phyloP scores from a whole-genome alignment of 768 basidiomycete species.

The Suillus luteus region DNA sequence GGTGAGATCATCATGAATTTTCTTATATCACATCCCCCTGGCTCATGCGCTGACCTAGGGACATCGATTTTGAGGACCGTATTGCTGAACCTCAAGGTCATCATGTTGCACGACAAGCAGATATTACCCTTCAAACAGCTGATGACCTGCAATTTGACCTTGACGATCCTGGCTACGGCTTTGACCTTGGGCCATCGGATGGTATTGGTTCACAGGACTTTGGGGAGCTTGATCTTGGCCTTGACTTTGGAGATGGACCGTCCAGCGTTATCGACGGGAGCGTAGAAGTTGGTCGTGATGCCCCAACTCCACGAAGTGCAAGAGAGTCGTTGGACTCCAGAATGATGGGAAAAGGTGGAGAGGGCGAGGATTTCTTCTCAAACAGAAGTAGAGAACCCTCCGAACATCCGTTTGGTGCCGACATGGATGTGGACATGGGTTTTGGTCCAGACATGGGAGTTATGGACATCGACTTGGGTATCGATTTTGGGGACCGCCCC shows the following conservation, averaged over 20 bases:
- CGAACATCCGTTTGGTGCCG: slow-evolving; percentile 63
- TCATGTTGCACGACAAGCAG: slow-evolving; percentile 81
- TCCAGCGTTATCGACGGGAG: slow-evolving; percentile 45
- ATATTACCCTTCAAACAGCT: slow-evolving; percentile 82
- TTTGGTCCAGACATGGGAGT: slow-evolving; percentile 52
- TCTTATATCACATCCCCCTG: not conserved
- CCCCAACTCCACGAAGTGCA: slow-evolving; percentile 43
- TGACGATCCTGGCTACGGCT: slow-evolving; percentile 60
- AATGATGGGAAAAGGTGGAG: slow-evolving; percentile 50
- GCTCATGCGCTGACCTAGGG: slow-evolving; percentile 49
- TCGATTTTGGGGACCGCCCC: slow-evolving; percentile 65
- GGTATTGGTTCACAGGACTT: slow-evolving; percentile 89
- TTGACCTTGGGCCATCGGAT: slow-evolving; percentile 76
- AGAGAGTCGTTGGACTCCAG: slow-evolving; percentile 64
- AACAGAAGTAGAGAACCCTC: slow-evolving; percentile 63
- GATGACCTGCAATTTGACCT: slow-evolving; percentile 73
- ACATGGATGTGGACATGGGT: slow-evolving; percentile 51
- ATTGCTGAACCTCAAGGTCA: slow-evolving; percentile 65
- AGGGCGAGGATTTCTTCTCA: slow-evolving; percentile 67
- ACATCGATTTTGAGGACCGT: slow-evolving; percentile 74
- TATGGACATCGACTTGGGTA: slow-evolving; percentile 67
- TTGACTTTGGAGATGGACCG: slow-evolving; percentile 72
- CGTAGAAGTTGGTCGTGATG: slow-evolving; percentile 79
- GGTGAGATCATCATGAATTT: slow-evolving; percentile 44
- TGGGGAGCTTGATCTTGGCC: slow-evolving; percentile 68